Conservation (phyloP, 2,329 filamentous ascomycete species). For the Clonostachys sp. region DNA sequence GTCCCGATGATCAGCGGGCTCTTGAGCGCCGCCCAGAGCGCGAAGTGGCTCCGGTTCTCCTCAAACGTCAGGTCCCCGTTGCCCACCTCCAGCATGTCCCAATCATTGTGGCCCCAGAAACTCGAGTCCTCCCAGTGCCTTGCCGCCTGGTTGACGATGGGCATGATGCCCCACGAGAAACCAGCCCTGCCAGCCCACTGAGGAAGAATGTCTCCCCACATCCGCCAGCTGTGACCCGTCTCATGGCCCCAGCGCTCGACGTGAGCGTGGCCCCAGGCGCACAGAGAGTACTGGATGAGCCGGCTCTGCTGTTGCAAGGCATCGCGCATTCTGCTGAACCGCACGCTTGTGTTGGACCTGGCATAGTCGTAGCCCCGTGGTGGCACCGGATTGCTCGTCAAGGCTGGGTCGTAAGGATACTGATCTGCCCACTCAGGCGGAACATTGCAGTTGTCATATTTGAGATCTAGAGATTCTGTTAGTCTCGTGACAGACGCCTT, state of each 20-base stretch:
- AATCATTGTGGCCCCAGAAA: conserved; percentile 44
- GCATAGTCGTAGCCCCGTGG: conserved; percentile 13
- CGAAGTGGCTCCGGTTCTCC: conserved; percentile 43
- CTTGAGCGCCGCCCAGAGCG: conserved; percentile 43
- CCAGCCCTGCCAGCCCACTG: conserved; percentile 9
- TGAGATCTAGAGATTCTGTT: conserved; percentile 6
- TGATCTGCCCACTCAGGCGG: conserved; percentile 27
- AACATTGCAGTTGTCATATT: conserved; percentile 44
- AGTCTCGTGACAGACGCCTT: conserved; percentile 2
- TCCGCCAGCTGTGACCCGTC: conserved; percentile 41
- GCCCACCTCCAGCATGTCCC: conserved; percentile 45
- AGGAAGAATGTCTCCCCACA: conserved; percentile 31
- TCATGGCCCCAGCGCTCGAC: conserved; percentile 44
- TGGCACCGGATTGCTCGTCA: conserved; percentile 15
- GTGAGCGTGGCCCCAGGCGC: conserved; percentile 46
- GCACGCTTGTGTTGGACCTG: conserved; percentile 22
- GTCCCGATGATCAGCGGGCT: conserved; percentile 42
- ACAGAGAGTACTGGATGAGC: conserved; percentile 45
- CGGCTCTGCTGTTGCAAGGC: conserved; percentile 36
- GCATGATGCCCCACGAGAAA: conserved; percentile 16
- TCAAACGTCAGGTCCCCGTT: conserved; percentile 37
- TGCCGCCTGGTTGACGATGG: conserved; percentile 39
- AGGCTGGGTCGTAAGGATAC: conserved; percentile 17
- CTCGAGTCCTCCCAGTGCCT: conserved; percentile 32
- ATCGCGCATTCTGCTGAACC: conserved; percentile 47